Evolutionary conservation across 2,329 filamentous ascomycete genomes (phyloP).

Genomic region (Talaromyces sp.): DNA sequence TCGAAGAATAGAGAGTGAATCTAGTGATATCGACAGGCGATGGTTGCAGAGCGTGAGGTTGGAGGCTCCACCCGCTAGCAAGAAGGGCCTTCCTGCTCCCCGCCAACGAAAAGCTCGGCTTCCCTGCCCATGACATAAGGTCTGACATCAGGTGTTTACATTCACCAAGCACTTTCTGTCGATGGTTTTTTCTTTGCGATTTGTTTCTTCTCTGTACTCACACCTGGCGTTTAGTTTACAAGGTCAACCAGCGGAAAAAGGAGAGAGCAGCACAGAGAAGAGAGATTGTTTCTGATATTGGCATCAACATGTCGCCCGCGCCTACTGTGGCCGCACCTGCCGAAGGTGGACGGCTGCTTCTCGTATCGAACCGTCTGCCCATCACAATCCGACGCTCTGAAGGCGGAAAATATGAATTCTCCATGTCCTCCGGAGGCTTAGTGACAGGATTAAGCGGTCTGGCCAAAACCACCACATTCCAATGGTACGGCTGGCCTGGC

Average conservation of each 20-base stretch:
- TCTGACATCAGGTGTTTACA: not conserved
- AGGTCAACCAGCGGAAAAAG: not conserved
- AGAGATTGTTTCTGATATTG: not conserved
- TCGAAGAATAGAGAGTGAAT: too few species aligned
- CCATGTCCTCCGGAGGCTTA: slow-evolving; percentile 89
- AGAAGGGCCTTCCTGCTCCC: slow-evolving; percentile 9
- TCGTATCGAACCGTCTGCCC: slow-evolving; percentile 87
- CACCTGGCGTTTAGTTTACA: not conserved
- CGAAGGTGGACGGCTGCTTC: slow-evolving; percentile 57
- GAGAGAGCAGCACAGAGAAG: not conserved
- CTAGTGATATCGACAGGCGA: not conserved
- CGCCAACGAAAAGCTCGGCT: slow-evolving; percentile 18
- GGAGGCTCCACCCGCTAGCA: slow-evolving; percentile 1
- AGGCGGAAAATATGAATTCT: slow-evolving; percentile 82
- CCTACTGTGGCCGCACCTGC: slow-evolving; percentile 16
- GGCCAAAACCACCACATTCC: slow-evolving; percentile 83
- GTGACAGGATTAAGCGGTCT: slow-evolving; percentile 87
- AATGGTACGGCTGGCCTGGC: slow-evolving; percentile 96
- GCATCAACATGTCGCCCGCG: slow-evolving; percentile 18
- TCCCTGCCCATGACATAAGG: not conserved
- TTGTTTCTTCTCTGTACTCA: not conserved
- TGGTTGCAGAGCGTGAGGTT: not conserved
- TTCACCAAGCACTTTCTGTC: not conserved
- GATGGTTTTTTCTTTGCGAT: not conserved
- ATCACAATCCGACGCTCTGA: slow-evolving; percentile 91